phyloP scores from a whole-genome alignment of 352 stramenopile genomes.

The Phytopythium montanum region DNA sequence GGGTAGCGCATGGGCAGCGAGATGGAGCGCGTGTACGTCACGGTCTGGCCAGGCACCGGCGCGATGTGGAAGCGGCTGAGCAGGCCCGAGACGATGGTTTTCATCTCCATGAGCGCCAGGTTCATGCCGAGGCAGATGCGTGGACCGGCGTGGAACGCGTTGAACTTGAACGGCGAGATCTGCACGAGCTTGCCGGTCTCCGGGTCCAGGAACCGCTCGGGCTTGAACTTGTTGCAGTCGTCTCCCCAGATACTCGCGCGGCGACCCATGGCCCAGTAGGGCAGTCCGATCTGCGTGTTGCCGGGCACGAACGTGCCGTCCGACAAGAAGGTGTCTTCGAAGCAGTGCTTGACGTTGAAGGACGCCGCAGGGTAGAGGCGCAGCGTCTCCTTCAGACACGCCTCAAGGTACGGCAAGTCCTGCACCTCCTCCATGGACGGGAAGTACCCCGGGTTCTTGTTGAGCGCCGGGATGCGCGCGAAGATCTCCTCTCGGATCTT shows the following conservation, averaged over 20 bases:
- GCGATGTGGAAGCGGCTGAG: conserved; percentile 55
- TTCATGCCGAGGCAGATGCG: conserved; percentile 56
- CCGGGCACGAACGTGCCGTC: conserved; percentile 57
- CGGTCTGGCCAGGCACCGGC: conserved; percentile 19
- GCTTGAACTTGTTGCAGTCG: conserved; percentile 37
- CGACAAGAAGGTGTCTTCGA: conserved; percentile 41
- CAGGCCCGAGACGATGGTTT: conserved; percentile 47
- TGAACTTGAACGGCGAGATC: conserved; percentile 59
- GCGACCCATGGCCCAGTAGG: conserved; percentile 40
- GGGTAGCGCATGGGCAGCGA: conserved; percentile 46
- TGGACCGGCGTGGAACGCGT: conserved; percentile 54
- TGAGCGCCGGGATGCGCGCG: conserved; percentile 29
- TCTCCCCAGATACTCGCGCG: conserved; percentile 27
- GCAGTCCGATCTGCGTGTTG: conserved; percentile 35
- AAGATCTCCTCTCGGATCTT: conserved; percentile 43
- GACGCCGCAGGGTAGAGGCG: conserved; percentile 52
- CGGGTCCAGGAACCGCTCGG: conserved; percentile 41
- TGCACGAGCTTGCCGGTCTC: conserved; percentile 22
- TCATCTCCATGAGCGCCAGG: conserved; percentile 78
- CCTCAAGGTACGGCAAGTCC: conserved; percentile 47
- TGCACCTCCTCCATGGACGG: conserved; percentile 33
- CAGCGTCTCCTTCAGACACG: conserved; percentile 51
- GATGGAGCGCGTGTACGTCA: conserved; percentile 41
- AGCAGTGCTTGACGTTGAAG: conserved; percentile 34
- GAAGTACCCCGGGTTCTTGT: conserved; percentile 12